A percentile compares a stretch with the other conserved stretches of the same genome.
phyloP scores from a whole-genome alignment of 306 rosid genomes.

The Quercus berberidifolia region DNA sequence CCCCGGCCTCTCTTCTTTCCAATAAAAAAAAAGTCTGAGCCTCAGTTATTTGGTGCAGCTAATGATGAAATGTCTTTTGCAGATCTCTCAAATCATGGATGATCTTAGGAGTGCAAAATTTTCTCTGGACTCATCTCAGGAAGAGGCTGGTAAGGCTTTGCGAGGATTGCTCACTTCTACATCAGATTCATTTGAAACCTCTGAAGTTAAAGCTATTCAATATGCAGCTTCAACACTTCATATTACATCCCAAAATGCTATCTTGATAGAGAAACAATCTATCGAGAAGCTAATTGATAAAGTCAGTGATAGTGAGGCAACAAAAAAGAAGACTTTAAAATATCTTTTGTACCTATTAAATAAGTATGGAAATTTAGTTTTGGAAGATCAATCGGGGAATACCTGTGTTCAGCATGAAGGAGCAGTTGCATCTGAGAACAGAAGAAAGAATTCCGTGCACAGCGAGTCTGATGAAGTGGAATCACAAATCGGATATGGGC shows the following conservation, averaged over 20 bases:
- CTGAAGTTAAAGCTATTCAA: conserved; percentile 55
- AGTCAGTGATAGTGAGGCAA: conserved; percentile 36
- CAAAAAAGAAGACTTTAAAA: conserved; percentile 48
- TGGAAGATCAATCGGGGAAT: conserved; percentile 34
- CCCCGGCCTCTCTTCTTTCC: too few relatives aligned
- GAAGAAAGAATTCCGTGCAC: conserved; percentile 23
- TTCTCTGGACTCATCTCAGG: conserved; percentile 56
- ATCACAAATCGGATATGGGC: too few relatives aligned
- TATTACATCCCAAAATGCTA: conserved; percentile 50
- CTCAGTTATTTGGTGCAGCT: conserved; percentile 16
- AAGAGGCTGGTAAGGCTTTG: conserved; percentile 63
- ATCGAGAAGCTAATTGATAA: conserved; percentile 45
- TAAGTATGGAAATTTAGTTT: conserved; percentile 40
- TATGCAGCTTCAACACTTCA: conserved; percentile 57
- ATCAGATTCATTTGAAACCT: conserved; percentile 45
- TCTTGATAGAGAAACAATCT: conserved; percentile 62
- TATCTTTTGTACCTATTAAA: conserved; percentile 50
- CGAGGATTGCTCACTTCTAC: conserved; percentile 41
- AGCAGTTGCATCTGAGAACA: conserved; percentile 28
- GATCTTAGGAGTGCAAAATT: conserved; percentile 53
- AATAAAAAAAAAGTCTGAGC: background rate
- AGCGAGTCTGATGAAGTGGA: conserved; percentile 23
- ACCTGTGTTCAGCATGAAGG: conserved; percentile 25
- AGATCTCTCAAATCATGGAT: conserved; percentile 67
- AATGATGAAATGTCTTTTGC: conserved; percentile 35